A percentile compares a stretch with the other conserved stretches of the same genome.
Evolutionary conservation across 176 grass and related monocot species (phyloP).

Genomic region (Cenchrus purpureus): DNA sequence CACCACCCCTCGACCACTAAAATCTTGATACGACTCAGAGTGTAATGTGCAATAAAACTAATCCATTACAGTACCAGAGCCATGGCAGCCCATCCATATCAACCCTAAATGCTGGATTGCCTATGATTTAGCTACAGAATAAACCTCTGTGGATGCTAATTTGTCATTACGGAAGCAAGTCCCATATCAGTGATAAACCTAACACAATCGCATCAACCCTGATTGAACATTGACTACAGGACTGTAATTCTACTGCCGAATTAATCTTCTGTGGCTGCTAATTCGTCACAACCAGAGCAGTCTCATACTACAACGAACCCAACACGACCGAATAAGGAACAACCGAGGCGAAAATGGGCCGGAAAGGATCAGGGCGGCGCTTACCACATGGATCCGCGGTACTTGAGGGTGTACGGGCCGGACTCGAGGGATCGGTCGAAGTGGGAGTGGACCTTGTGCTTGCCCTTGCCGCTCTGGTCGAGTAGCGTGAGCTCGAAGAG

Average conservation of each 20-base stretch:
- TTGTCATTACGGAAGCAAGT: background rate
- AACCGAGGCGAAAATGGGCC: background rate
- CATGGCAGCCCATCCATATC: background rate
- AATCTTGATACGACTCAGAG: background rate
- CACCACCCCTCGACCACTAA: background rate
- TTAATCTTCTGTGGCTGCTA: background rate
- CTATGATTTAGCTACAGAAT: background rate
- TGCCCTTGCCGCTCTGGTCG: conserved; percentile 81
- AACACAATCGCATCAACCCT: background rate
- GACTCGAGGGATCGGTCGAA: conserved; percentile 85
- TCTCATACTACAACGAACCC: background rate
- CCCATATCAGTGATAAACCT: background rate
- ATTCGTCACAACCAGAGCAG: background rate
- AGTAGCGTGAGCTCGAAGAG: conserved; percentile 77
- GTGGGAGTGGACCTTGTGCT: conserved; percentile 89
- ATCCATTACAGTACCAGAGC: background rate
- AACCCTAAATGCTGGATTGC: background rate
- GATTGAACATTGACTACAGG: background rate
- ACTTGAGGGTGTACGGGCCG: conserved; percentile 86
- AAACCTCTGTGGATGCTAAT: background rate
- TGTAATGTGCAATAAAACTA: background rate
- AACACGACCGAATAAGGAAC: background rate
- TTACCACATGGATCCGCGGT: conserved; percentile 96
- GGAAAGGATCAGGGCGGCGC: background rate
- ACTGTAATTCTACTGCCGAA: background rate